Conservation (phyloP, 164 flowering plant species). For the Platanus orientalis region DNA sequence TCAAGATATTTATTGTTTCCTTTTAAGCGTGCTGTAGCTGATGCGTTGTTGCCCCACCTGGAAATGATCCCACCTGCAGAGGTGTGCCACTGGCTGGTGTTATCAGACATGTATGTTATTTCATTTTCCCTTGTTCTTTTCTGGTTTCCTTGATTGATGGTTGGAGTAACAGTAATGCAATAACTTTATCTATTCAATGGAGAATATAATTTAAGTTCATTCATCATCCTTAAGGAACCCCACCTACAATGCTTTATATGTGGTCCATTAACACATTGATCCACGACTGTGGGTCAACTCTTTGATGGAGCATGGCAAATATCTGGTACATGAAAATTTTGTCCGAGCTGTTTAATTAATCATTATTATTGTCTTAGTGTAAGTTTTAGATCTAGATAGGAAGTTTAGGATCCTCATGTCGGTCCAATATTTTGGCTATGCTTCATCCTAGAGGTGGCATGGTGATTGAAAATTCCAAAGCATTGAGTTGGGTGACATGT, state of each 20-base stretch:
- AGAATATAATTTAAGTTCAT: not conserved
- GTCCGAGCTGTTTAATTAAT: not conserved
- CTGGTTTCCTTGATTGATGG: slow-evolving; percentile 1
- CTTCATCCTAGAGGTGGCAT: too few relatives aligned
- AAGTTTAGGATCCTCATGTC: not conserved
- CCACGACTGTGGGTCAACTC: not conserved
- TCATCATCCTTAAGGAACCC: not conserved
- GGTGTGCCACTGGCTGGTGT: slow-evolving; percentile 83
- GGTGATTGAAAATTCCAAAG: too few relatives aligned
- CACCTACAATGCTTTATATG: not conserved
- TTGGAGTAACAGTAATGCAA: not conserved
- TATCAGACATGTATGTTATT: slow-evolving; percentile 76
- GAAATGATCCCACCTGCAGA: slow-evolving; percentile 81
- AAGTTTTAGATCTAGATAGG: not conserved
- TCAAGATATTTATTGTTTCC: slow-evolving; percentile 94
- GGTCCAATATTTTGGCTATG: not conserved
- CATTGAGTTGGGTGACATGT: not conserved
- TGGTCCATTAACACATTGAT: not conserved
- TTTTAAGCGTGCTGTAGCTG: slow-evolving; percentile 95
- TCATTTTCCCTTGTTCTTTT: slow-evolving; percentile 4
- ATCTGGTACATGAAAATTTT: not conserved
- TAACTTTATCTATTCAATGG: not conserved
- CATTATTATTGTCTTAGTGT: too few relatives aligned
- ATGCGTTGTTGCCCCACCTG: slow-evolving; percentile 76
- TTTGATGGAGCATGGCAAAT: not conserved